Base-by-base conservation (phyloP, 306 rosid species). In the Sicyos baderoa region DNA sequence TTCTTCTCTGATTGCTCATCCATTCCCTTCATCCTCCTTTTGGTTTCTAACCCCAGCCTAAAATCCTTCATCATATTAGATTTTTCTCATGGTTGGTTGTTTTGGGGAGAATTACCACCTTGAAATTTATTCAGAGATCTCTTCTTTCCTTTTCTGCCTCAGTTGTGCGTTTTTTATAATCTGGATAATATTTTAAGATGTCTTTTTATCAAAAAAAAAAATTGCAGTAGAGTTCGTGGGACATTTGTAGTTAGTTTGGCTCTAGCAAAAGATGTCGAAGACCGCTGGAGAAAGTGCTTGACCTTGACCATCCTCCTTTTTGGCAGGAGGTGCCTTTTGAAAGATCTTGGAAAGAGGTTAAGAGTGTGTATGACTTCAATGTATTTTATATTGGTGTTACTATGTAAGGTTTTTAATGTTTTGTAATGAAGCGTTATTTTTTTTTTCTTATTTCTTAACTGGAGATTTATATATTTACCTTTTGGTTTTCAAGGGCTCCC, bases 291-390 rank as follows among this genome's bases (percentile, higher is more conserved):
- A 4, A 59, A 44, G 13, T 15, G 45, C 29, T 25, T 25, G 29
- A 25, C 29, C 63, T 58, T 25, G 45, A 59, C 65, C 65, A 29
- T 59, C 65, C 65, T 59, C 19, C 45, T 29, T 29, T 59, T 27
- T n/a, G 4, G 19, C 42, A 58, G 19, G 19, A 15, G 10, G 42
- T 11, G 7, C 2, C 64, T 58, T 5, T 58, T 29, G 35, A 15
- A 10, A 25, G 6, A 58, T 25, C 45, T 58, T 6, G 11, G 19
- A 15, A 27, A 58, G 44, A 58, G 44, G n/a, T 2, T 15, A 27
- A 44, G 65, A 58, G 44, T 14, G 65, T 58, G 45, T 29, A 11
- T 1, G 18, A 54, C 60, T 54, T 21, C 8, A 4, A 57, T 57
- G 42, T 3, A 6, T 25, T 22, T 32, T 32, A 32, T 32, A 2